phyloP scores from a whole-genome alignment of 495 filamentous ascomycete species.

The Ramalina intermedia region DNA sequence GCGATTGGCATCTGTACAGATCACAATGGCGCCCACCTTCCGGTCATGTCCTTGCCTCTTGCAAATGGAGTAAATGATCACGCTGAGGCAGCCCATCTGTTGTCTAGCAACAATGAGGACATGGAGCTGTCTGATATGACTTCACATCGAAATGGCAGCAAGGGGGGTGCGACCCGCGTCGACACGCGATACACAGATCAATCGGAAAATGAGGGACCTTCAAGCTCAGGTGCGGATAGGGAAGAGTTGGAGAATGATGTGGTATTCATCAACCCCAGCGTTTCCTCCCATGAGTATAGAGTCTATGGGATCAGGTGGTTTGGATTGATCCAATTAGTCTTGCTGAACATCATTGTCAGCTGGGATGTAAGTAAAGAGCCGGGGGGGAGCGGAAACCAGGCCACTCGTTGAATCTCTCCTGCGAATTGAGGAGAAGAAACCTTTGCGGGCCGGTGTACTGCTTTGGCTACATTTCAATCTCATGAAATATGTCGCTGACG shows the following conservation, averaged over 20 bases:
- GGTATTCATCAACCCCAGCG: neutral
- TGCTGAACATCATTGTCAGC: conserved; percentile 84
- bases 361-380: conserved; percentile 64
- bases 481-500: neutral
- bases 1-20: too few species aligned
- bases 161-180: neutral
- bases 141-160: too few species aligned
- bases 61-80: too few species aligned
- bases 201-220: neutral
- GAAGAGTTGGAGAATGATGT: neutral
- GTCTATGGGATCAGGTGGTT: conserved; percentile 88
- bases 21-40: too few species aligned
- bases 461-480: neutral
- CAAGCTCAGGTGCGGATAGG: neutral
- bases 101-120: too few species aligned
- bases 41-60: too few species aligned
- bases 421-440: too few species aligned
- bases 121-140: too few species aligned
- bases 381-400: too few species aligned
- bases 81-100: too few species aligned
- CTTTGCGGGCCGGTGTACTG: neutral
- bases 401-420: neutral
- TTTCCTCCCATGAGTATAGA: conserved; percentile 32
- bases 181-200: conserved; percentile 1
- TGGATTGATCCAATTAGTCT: conserved; percentile 55